These are phyloP conservation scores for Sphaerosporella brunnea DNA, from an alignment of 495 filamentous ascomycete species.

Conservation along the genomic window DNA sequence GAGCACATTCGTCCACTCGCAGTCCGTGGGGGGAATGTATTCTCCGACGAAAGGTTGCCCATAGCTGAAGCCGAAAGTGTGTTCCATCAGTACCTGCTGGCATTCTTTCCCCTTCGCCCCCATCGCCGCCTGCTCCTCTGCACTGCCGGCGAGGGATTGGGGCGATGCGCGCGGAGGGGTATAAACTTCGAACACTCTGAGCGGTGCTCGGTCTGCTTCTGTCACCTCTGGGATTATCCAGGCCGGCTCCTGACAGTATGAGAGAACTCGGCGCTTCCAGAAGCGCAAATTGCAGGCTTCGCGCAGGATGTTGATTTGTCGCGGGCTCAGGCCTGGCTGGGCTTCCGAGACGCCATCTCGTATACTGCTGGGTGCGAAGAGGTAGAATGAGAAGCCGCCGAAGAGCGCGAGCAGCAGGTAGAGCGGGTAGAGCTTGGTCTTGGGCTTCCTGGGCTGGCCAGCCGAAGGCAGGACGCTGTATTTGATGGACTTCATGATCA, in stretches of 20 bases:
- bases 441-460: too few relatives aligned
- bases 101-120: slow-evolving; percentile 30
- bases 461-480: too few relatives aligned
- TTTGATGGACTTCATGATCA: too few relatives aligned
- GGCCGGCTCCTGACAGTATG: background rate
- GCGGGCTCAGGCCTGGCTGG: too few relatives aligned
- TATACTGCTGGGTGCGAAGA: too few relatives aligned
- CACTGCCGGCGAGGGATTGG: slow-evolving; percentile 11
- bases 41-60: slow-evolving; percentile 43
- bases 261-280: background rate
- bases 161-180: slow-evolving; percentile 33
- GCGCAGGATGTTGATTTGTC: background rate
- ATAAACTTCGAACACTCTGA: slow-evolving; percentile 52
- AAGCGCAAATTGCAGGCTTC: slow-evolving; percentile 1
- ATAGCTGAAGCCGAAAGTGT: slow-evolving; percentile 64
- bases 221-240: background rate
- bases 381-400: background rate
- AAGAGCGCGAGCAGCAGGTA: background rate
- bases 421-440: background rate
- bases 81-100: slow-evolving; percentile 44
- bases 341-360: too few relatives aligned
- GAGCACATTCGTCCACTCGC: slow-evolving; percentile 57
- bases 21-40: slow-evolving; percentile 46
- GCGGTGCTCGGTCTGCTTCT: slow-evolving; percentile 22
- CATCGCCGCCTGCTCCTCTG: background rate